phyloP scores from a whole-genome alignment of 352 stramenopile species.

The Globisporangium recalcitrans region DNA sequence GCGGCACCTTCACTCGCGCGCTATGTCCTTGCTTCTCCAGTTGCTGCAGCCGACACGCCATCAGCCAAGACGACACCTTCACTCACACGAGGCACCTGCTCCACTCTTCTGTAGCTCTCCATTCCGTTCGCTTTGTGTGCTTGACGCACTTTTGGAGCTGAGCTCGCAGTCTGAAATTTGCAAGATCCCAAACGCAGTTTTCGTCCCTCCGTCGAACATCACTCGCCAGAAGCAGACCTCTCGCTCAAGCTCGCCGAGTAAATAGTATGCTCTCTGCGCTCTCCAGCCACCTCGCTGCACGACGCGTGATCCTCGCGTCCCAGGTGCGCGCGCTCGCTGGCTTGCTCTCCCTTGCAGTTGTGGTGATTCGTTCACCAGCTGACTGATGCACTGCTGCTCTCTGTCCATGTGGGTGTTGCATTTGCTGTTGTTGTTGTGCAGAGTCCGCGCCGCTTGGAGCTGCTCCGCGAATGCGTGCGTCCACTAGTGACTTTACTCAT shows the following conservation, averaged over 20 bases:
- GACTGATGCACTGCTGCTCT: not conserved
- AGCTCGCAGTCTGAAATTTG: not conserved
- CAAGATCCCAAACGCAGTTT: no score
- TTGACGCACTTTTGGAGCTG: not conserved
- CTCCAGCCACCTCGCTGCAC: conserved; percentile 34
- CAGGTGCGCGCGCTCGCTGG: conserved; percentile 37
- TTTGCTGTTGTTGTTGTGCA: conserved; percentile 15
- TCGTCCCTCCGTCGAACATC: no score
- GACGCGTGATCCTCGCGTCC: conserved; percentile 69
- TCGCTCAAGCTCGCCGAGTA: no score
- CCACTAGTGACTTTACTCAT: not conserved
- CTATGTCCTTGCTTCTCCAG: no score
- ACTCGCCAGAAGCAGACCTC: no score
- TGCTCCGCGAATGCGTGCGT: conserved; percentile 68
- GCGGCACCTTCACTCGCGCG: not conserved
- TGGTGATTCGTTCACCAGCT: not conserved
- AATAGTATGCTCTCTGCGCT: conserved; percentile 64
- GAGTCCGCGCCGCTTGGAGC: conserved; percentile 69
- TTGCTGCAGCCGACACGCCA: no score
- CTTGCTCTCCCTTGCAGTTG: no score
- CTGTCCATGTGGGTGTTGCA: not conserved
- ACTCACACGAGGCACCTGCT: not conserved
- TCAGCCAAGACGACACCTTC: not conserved
- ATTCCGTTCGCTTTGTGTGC: no score
- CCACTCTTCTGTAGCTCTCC: not conserved